phyloP scores from a whole-genome alignment of 2,329 filamentous ascomycete species.

The Trichoderma breve region DNA sequence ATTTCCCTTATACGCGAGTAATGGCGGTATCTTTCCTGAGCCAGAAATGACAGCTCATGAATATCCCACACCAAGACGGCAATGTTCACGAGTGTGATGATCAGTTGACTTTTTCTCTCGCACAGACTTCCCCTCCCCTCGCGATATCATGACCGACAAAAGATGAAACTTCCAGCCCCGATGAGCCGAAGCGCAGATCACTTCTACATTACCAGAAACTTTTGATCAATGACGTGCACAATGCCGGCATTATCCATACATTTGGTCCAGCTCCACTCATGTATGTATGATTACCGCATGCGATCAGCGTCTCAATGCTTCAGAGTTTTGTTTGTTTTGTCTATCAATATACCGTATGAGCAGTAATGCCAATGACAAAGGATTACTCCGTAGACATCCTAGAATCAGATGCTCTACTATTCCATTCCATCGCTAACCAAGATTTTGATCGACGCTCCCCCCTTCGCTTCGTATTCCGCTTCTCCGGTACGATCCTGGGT shows the following conservation, averaged over 20 bases:
- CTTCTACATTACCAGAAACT: neutral
- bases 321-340: neutral
- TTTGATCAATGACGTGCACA: neutral
- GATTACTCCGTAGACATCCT: neutral
- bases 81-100: neutral
- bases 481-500: neutral
- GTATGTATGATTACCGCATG: neutral
- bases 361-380: neutral
- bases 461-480: neutral
- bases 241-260: neutral
- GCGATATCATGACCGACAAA: neutral
- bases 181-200: neutral
- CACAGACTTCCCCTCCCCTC: neutral
- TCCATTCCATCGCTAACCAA: neutral
- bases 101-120: neutral
- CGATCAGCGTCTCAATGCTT: neutral
- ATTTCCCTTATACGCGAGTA: neutral
- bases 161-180: neutral
- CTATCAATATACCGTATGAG: neutral
- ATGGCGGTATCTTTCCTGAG: neutral
- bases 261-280: neutral
- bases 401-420: neutral
- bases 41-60: neutral
- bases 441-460: conserved; percentile 8
- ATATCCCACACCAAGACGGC: neutral